These are phyloP conservation scores for Halteria grandinella DNA, from an alignment of 73 alveolate genomes.

Conservation along the genomic window DNA sequence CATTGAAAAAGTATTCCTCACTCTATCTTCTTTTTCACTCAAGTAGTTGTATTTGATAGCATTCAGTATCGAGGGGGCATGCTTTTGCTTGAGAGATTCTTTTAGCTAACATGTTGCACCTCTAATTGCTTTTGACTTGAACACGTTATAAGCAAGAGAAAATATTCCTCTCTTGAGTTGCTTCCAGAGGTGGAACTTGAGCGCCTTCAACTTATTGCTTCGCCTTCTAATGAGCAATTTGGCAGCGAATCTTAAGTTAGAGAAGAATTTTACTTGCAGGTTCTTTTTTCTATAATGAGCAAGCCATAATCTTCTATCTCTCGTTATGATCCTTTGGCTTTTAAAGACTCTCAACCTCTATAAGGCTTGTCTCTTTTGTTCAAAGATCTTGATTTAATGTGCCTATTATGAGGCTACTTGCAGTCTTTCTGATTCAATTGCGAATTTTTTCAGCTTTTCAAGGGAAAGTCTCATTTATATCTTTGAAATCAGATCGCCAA, in stretches of 20 bases:
- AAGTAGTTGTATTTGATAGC: background rate
- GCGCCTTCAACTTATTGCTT: background rate
- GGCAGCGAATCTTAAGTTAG: constrained; percentile 1
- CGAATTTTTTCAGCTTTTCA: background rate
- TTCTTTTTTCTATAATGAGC: constrained; percentile 21
- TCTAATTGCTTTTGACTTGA: constrained; percentile 4
- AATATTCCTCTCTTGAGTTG: background rate
- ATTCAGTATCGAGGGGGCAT: constrained; percentile 3
- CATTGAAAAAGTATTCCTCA: constrained; percentile 6
- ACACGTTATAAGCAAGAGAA: constrained; percentile 3
- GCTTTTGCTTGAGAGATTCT: background rate
- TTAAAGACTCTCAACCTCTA: background rate
- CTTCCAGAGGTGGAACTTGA: background rate
- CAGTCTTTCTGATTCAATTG: background rate
- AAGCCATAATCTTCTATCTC: constrained; percentile 9
- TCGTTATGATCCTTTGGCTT: background rate
- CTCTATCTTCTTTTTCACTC: background rate
- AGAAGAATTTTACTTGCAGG: background rate
- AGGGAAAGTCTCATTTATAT: background rate
- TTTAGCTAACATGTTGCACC: background rate
- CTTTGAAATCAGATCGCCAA: background rate
- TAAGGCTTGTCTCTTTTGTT: constrained; percentile 3
- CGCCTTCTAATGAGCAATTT: constrained; percentile 5
- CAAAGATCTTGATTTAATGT: background rate
- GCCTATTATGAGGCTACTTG: background rate